Evolutionary conservation across 2,329 filamentous ascomycete genomes (phyloP).

Genomic region (Fusarium sublunatum): DNA sequence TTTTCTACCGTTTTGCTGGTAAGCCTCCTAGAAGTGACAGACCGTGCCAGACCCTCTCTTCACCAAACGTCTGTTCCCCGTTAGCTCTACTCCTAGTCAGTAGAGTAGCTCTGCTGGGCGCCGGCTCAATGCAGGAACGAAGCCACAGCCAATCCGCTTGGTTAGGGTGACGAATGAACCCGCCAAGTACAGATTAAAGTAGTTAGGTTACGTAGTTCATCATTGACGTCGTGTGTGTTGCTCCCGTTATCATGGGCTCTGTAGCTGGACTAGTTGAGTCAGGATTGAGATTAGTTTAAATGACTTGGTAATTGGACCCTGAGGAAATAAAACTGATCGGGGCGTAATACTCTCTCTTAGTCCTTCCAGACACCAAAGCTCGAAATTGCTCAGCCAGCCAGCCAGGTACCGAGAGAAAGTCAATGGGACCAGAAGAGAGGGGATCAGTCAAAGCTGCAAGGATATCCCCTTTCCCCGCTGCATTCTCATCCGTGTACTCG

Average conservation of each 20-base stretch:
- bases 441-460: constrained; percentile 37
- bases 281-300: constrained; percentile 19
- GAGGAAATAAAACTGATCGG: not conserved
- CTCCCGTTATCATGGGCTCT: constrained; percentile 7
- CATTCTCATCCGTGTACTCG: constrained; percentile 38
- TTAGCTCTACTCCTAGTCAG: constrained; percentile 35
- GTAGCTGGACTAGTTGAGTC: constrained; percentile 7
- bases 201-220: constrained; percentile 19
- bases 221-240: constrained; percentile 38
- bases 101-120: constrained; percentile 28
- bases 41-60: constrained; percentile 31
- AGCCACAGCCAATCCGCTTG: constrained; percentile 39
- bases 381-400: constrained; percentile 16
- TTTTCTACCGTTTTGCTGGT: constrained; percentile 12
- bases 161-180: constrained; percentile 32
- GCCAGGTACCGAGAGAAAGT: constrained; percentile 25
- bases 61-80: constrained; percentile 30
- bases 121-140: constrained; percentile 47
- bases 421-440: constrained; percentile 34
- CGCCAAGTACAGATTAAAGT: constrained; percentile 15
- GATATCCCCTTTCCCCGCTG: constrained; percentile 38
- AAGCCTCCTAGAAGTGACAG: constrained; percentile 15
- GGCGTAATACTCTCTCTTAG: constrained; percentile 1
- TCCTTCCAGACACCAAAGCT: constrained; percentile 18
- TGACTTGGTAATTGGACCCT: constrained; percentile 14